Evolutionary conservation across 306 rosid species (phyloP).

Genomic region (Dalbergia oliveri): DNA sequence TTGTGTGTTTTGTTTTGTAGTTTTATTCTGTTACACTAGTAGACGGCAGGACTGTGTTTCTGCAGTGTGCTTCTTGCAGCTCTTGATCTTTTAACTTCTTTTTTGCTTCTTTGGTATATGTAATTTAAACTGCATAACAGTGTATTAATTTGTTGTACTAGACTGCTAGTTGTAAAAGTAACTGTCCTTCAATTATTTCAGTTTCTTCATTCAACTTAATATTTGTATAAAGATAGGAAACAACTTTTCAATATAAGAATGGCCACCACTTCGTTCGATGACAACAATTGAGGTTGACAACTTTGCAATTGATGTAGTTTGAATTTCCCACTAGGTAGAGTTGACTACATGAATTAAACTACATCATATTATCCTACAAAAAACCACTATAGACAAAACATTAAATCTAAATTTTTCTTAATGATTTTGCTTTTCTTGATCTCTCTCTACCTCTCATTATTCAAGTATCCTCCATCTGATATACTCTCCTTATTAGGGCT

Average conservation of each 20-base stretch:
- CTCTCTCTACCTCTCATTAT: background rate
- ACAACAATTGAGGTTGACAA: conserved; percentile 7
- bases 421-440: background rate
- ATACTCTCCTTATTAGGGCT: background rate
- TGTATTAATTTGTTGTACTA: background rate
- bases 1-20: conserved; percentile 1
- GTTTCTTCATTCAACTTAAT: conserved; percentile 30
- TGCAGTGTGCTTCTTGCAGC: background rate
- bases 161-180: background rate
- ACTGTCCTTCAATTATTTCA: background rate
- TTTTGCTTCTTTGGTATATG: background rate
- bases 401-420: no score
- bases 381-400: no score
- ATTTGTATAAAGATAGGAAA: background rate
- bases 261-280: conserved; percentile 16
- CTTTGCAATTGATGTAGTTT: conserved; percentile 10
- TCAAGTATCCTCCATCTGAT: background rate
- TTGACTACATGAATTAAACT: no score
- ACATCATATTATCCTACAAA: no score
- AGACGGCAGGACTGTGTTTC: conserved; percentile 24
- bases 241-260: background rate
- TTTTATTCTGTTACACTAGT: background rate
- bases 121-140: background rate
- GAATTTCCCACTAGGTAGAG: background rate
- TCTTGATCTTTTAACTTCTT: conserved; percentile 18